Base-by-base conservation (phyloP, 345 rosid genomes). In the Lumnitzera racemosa region DNA sequence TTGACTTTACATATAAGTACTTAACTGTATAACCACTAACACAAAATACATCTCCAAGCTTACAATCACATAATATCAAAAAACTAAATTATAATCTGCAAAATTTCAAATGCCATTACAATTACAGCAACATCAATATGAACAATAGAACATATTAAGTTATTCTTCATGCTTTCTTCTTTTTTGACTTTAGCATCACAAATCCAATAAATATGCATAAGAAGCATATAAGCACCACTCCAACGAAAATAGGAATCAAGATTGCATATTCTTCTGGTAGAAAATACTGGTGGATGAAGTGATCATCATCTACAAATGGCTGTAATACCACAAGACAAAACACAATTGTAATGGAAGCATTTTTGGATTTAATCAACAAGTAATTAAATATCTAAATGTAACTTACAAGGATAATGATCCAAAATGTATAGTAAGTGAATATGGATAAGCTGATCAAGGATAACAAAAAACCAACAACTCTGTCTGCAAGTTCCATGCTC, bases 271-370 rank as follows among this genome's bases (percentile, higher is more conserved):
- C 97, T 69, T 81, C 90, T 23, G 97, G 83, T 47, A 87, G 81
- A 70, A 92, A 89, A 72, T 89, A 94, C 70, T 73, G 75, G 85
- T 90, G 97, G 73, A 94, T 66, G 52, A 90, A 90, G 76, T 94
- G 91, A 72, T 87, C 89, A 15, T 68, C 70, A 62, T 94, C 96
- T 51, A 94, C 99, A 72, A 94, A 94, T 60, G 96, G 99, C 97
- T 94, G 91, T 55, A 78, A 64, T 17, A 48, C 15, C 24, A 57
- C 41, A 66, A 71, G 56, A n/a, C 16, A 14, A 25, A 29, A n/a
- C 23, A 12, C 5, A 5, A 20, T 15, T n/a, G 50, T 23, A 53
- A 3, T 23, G 25, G 48, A 58, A 24, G 47, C 23, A 27, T 6
- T 51, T 51, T 23, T 51, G 64, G 43, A 36, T 36, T 4, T 36